Evolutionary conservation across 2,329 filamentous ascomycete genomes (phyloP).

Genomic region (Claviceps sorghi): DNA sequence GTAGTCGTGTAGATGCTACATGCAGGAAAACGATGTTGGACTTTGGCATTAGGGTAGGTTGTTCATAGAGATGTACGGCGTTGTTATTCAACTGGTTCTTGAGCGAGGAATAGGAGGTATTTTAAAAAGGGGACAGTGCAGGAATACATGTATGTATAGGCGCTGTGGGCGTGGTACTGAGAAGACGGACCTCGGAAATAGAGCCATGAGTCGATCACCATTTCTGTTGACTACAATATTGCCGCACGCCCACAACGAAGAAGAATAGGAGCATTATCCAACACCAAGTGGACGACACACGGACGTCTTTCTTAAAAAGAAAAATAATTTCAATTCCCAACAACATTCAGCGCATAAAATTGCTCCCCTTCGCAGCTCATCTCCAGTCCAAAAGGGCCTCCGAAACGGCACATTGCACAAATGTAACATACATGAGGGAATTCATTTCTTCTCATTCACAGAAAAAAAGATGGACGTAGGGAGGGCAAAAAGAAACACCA

Average conservation of each 20-base stretch:
- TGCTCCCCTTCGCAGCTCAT: too few relatives aligned
- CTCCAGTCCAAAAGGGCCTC: too few relatives aligned
- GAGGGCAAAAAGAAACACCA: background rate
- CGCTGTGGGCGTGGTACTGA: background rate
- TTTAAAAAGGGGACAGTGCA: background rate
- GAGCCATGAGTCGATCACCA: too few relatives aligned
- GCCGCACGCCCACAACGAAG: too few relatives aligned
- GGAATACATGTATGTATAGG: background rate
- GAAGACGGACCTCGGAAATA: too few relatives aligned
- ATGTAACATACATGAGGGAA: background rate
- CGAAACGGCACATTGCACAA: background rate
- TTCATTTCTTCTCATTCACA: background rate
- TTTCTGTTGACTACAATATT: too few relatives aligned
- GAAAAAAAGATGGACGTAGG: background rate
- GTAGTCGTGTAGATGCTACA: background rate
- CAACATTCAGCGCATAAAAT: too few relatives aligned
- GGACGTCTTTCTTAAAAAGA: too few relatives aligned
- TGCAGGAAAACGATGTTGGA: background rate
- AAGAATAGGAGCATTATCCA: too few relatives aligned
- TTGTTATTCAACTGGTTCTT: constrained; percentile 6
- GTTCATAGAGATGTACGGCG: constrained; percentile 1
- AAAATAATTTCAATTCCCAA: too few relatives aligned
- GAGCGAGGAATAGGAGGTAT: background rate
- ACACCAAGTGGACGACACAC: too few relatives aligned
- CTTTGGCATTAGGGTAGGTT: background rate